Conservation (phyloP, 2,329 filamentous ascomycete species). For the Acrodontium crateriforme region DNA sequence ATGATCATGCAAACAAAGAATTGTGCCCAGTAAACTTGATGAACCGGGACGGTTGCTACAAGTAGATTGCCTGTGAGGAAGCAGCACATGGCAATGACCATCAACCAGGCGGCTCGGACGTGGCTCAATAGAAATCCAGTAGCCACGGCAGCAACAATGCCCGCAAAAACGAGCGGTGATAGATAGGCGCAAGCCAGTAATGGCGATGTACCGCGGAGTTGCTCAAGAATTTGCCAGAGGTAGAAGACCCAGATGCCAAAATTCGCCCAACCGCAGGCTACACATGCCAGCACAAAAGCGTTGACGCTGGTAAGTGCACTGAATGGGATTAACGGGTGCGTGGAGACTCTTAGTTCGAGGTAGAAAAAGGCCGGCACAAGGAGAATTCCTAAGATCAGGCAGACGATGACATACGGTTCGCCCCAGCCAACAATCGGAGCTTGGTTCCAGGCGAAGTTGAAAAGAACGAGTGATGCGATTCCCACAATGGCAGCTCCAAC, state of each 20-base stretch:
- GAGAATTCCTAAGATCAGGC: conserved; percentile 43
- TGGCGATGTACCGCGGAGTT: conserved; percentile 28
- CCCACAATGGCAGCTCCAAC: conserved; percentile 35
- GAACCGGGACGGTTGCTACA: conserved; percentile 33
- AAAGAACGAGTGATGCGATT: conserved; percentile 42
- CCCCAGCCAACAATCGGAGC: conserved; percentile 46
- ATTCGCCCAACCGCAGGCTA: conserved; percentile 27
- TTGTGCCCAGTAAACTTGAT: conserved; percentile 51
- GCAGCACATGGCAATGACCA: conserved; percentile 25
- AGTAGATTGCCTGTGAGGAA: conserved; percentile 31
- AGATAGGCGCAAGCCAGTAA: conserved; percentile 34
- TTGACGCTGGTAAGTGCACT: conserved; percentile 35
- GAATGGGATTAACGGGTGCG: conserved; percentile 45
- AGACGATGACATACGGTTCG: conserved; percentile 40
- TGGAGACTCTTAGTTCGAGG: conserved; percentile 32
- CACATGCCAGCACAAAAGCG: conserved; percentile 42
- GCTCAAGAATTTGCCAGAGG: conserved; percentile 36
- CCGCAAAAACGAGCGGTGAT: conserved; percentile 31
- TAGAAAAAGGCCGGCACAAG: conserved; percentile 43
- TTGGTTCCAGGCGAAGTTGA: conserved; percentile 58
- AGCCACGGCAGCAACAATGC: conserved; percentile 32
- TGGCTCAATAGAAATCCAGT: conserved; percentile 17
- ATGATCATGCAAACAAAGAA: conserved; percentile 45
- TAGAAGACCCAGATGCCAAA: conserved; percentile 15
- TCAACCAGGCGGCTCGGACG: conserved; percentile 20